phyloP scores from a whole-genome alignment of 2,329 filamentous ascomycete species.

The Chrysoporthe cubensis region DNA sequence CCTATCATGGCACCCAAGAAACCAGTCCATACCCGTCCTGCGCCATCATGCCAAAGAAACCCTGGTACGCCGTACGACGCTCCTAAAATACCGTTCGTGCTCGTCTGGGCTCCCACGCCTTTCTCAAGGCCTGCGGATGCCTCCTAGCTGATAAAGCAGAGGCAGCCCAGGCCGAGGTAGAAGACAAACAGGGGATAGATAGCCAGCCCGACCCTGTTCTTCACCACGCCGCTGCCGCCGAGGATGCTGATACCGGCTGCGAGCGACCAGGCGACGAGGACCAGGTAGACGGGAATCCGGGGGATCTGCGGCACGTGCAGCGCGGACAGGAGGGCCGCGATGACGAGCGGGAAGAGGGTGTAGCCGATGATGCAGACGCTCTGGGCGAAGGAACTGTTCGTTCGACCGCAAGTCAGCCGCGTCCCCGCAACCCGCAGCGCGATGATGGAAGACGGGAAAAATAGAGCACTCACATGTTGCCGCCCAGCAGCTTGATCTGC shows the following conservation, averaged over 20 bases:
- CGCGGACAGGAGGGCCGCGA: slow-evolving; percentile 87
- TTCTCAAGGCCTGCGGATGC: neutral
- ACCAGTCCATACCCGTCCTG: slow-evolving; percentile 20
- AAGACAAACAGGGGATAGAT: slow-evolving; percentile 96
- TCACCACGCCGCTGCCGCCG: slow-evolving; percentile 91
- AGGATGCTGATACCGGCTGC: slow-evolving; percentile 96
- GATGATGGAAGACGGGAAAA: slow-evolving; percentile 9
- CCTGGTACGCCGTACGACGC: slow-evolving; percentile 14
- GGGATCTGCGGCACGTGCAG: slow-evolving; percentile 77
- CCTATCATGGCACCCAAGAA: slow-evolving; percentile 11
- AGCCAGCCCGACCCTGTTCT: slow-evolving; percentile 90
- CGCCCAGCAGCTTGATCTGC: slow-evolving; percentile 94
- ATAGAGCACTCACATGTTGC: slow-evolving; percentile 78
- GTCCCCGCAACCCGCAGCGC: slow-evolving; percentile 20
- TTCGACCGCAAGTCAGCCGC: neutral
- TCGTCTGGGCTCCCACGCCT: neutral
- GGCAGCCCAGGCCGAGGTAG: slow-evolving; percentile 87
- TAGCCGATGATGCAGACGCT: slow-evolving; percentile 98
- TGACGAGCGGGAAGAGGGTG: slow-evolving; percentile 94
- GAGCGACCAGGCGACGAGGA: slow-evolving; percentile 89
- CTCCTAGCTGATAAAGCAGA: slow-evolving; percentile 92
- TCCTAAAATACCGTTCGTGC: neutral
- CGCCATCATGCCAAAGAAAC: slow-evolving; percentile 27
- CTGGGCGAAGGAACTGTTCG: slow-evolving; percentile 87
- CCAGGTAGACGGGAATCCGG: slow-evolving; percentile 86